These are phyloP conservation scores for Lenwebbia sp. DNA, from an alignment of 345 rosid genomes.

Conservation along the genomic window DNA sequence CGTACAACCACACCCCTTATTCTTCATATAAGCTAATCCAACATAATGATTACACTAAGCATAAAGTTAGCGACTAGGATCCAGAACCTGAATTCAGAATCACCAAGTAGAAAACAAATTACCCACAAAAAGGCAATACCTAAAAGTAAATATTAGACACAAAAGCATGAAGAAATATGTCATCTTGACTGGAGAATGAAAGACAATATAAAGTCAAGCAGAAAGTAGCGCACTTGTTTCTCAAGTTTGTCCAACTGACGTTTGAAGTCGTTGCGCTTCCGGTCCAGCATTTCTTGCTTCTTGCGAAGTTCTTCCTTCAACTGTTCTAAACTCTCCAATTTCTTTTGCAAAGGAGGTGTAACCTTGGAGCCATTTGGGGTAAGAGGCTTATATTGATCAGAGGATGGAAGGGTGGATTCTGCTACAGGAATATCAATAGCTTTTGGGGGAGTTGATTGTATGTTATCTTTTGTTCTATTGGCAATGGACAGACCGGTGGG, in stretches of 20 bases:
- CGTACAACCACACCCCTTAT: background rate
- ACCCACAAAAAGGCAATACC: background rate
- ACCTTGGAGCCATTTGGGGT: slow-evolving; percentile 39
- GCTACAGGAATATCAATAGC: slow-evolving; percentile 17
- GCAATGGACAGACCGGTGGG: slow-evolving; percentile 21
- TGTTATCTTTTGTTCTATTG: slow-evolving; percentile 42
- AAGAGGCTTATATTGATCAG: slow-evolving; percentile 39
- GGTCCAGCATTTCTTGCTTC: slow-evolving; percentile 88
- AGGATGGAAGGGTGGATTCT: slow-evolving; percentile 26
- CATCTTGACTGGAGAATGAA: background rate
- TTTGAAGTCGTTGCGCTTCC: slow-evolving; percentile 70
- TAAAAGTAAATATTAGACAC: background rate
- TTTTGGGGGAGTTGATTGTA: slow-evolving; percentile 25
- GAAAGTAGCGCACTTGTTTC: slow-evolving; percentile 18
- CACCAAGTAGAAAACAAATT: background rate
- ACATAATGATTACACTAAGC: background rate
- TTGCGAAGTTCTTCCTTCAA: slow-evolving; percentile 80
- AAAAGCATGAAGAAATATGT: background rate
- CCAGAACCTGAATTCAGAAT: background rate
- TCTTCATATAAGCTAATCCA: background rate
- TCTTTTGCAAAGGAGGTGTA: slow-evolving; percentile 54
- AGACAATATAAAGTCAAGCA: background rate
- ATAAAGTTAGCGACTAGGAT: background rate
- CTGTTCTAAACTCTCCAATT: slow-evolving; percentile 61
- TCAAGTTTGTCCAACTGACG: slow-evolving; percentile 56